Percentiles rank a stretch among this genome's conserved stretches.
phyloP scores from a whole-genome alignment of 768 basidiomycete species.

The Mycena capillaripes region DNA sequence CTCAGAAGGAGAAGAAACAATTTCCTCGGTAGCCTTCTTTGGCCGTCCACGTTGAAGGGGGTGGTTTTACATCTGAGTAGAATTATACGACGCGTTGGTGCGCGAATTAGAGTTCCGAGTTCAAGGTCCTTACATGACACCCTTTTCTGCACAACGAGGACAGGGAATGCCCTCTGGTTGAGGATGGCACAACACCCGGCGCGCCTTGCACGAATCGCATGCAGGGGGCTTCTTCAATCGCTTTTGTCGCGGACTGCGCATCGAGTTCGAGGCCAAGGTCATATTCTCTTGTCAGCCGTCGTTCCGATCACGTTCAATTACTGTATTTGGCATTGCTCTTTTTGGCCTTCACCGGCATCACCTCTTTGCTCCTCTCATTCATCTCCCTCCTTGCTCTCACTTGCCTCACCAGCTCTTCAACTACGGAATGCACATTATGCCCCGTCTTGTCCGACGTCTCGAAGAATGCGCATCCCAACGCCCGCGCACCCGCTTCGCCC shows the following conservation, averaged over 20 bases:
- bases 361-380: background rate
- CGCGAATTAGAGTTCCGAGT: too few species aligned
- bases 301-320: too few species aligned
- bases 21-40: background rate
- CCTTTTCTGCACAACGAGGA: constrained; percentile 28
- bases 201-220: constrained; percentile 23
- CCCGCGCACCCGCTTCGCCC: background rate
- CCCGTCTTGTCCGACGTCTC: constrained; percentile 6
- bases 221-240: constrained; percentile 3
- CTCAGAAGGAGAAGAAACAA: background rate
- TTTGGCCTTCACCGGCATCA: background rate
- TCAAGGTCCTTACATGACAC: background rate
- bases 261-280: background rate
- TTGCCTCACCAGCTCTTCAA: background rate
- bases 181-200: constrained; percentile 16
- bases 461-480: background rate
- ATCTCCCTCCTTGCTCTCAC: background rate
- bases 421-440: background rate
- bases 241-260: background rate
- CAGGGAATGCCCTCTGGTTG: constrained; percentile 18
- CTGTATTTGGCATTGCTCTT: background rate
- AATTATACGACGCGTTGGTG: too few species aligned
- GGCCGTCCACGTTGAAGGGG: constrained; percentile 20
- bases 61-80: constrained; percentile 22
- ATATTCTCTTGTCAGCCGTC: too few species aligned